Base-by-base conservation (phyloP, 1,284 basidiomycete species). In the Farysia itapuensis region DNA sequence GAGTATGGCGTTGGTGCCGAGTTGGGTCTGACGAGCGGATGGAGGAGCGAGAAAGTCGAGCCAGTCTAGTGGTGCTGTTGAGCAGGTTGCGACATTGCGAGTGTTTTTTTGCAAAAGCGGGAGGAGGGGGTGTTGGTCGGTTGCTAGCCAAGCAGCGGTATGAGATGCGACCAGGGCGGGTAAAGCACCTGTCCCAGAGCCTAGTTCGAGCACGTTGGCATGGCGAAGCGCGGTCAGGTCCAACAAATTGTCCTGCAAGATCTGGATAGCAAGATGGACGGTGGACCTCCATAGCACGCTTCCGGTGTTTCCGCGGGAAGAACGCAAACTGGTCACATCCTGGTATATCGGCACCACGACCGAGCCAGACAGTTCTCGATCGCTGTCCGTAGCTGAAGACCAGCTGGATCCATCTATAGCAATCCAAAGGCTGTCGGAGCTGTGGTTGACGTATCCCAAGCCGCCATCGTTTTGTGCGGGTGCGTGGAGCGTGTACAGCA, bases 261-360 rank as follows among this genome's bases (percentile, higher is more conserved):
- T 57, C 1, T 41, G 48, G 5, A 52, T 43, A 0, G 66, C 60
- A 6, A 72, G 53, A 7, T 50, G 40, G 11, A 70, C 45, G 4
- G 67, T 70, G 9, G 69, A 69, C 16, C 67, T 32, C 72, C 72
- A 74, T 0, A 68, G 43, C 0, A 74, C 68, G 28, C 67, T 71
- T 5, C 72, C 72, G 2, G 72, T 74, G 29, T 74, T 61, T 6
- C 72, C 72, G 15, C 39, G 57, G 2, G 41, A 32, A 1, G 68
- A 65, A 2, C 70, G 60, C 14, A 74, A 39, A 13, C 57, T 54
- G 14, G 72, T 74, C 12, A 59, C 56, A 35, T 73, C 29, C 37
- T 64, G 67, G 35, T 38, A 43, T 33, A 63, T 42, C 19, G 38
- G 40, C 1, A 42, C 39, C 21, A 57, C 31, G 22, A 35, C 25